Evolutionary conservation across 305 asterid species (phyloP), one percentile per base, ranked within the genome.

Genomic region (Fraxinus platypoda): DNA sequence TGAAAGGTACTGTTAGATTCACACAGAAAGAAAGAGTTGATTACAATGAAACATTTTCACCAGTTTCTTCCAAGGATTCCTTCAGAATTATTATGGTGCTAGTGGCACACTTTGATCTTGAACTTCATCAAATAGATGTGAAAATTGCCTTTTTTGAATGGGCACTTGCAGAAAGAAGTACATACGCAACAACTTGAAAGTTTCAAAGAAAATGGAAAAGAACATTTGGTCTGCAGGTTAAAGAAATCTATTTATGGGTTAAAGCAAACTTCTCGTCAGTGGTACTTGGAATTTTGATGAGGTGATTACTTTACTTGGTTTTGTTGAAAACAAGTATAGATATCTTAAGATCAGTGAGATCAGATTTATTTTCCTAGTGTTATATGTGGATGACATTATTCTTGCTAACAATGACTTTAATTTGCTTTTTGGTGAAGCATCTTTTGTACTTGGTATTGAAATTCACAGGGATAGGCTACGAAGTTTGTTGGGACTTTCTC

Each of bases 221-320:
- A 37, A 2, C 30, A 76, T 1, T 0, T 54, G 3, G 37, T 31
- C 2, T 71, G 52, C 19, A 71, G 26, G 8, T 34, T 82, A 9
- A 82, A 82, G 30, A 77, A 78, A 19, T 77, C 82, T 0, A 82
- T 82, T 8, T 35, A 77, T 82, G 75, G 49, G 2, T 11, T 71
- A 0, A 72, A 83, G 21, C 80, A 78, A 17, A 76, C 13, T 74
- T 78, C 76, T 11, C 19, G 19, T 0, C 72, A 73, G 2, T 78
- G 49, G 41, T 71, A 78, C 13, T 9, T 82, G 23, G 77, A 68
- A 7, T 71, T 71, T 82, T 34, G 34, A 76, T 11, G 15, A 70
- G 9, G 35, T 5, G 4, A 23, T 52, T 2, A 13, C 30, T 30
- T 74, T 79, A 1, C 74, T 81, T 34, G 75, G 25, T n/a, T 77